These are phyloP conservation scores for Lippia alba DNA, from an alignment of 305 asterid genomes.

Conservation along the genomic window DNA sequence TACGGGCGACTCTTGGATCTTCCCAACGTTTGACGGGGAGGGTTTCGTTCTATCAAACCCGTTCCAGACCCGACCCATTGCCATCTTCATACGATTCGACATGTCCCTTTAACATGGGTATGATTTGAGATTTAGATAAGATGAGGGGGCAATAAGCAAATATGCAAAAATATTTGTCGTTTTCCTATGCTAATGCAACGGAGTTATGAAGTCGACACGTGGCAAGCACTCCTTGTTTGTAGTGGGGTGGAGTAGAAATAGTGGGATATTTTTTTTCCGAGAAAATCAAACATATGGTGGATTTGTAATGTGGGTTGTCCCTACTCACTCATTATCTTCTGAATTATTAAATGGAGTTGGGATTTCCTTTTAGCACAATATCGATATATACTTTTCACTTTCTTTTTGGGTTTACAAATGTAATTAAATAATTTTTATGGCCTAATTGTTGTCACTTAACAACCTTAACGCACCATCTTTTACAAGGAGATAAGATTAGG, in stretches of 20 bases:
- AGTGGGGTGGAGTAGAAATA: slow-evolving; percentile 33
- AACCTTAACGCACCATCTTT: slow-evolving; percentile 50
- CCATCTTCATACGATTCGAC: too few species aligned
- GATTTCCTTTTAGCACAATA: slow-evolving; percentile 38
- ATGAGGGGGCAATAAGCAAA: slow-evolving; percentile 9
- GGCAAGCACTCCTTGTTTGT: slow-evolving; percentile 36
- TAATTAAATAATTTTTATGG: slow-evolving; percentile 33
- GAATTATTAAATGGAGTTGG: slow-evolving; percentile 48
- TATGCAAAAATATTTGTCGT: slow-evolving; percentile 21
- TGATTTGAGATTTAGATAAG: not conserved
- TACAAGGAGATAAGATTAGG: slow-evolving; percentile 35
- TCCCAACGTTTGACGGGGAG: too few species aligned
- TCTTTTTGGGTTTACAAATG: slow-evolving; percentile 36
- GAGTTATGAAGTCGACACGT: slow-evolving; percentile 49
- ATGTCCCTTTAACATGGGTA: not conserved
- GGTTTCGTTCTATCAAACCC: too few species aligned
- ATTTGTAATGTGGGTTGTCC: slow-evolving; percentile 45
- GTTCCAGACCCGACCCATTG: too few species aligned
- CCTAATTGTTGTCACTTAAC: slow-evolving; percentile 52
- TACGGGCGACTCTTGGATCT: too few species aligned
- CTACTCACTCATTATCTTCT: slow-evolving; percentile 54
- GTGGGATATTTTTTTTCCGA: slow-evolving; percentile 34
- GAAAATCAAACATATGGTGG: slow-evolving; percentile 41
- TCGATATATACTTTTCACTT: slow-evolving; percentile 28
- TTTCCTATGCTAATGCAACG: slow-evolving; percentile 19